A percentile compares a stretch with the other conserved stretches of the same genome.
Evolutionary conservation across 1,139 yeast species (phyloP).

Genomic region (Geotrichum australiense): DNA sequence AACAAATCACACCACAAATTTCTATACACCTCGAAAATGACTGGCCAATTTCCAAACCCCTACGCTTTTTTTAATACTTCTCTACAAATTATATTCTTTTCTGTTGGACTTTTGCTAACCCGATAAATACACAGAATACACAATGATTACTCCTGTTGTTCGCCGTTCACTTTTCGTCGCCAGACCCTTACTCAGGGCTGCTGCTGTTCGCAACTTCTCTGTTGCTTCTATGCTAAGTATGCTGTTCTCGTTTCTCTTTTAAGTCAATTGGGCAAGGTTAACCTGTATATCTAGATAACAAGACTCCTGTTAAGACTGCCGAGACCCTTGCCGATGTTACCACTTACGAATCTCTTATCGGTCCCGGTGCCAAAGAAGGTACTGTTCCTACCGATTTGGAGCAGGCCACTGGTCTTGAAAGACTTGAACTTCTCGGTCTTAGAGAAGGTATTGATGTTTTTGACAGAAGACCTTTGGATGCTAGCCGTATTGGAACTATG

Average conservation of each 20-base stretch:
- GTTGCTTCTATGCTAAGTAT: slow-evolving; percentile 16
- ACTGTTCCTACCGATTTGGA: slow-evolving; percentile 88
- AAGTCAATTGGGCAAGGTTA: not conserved
- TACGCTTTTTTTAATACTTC: not conserved
- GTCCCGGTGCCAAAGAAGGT: slow-evolving; percentile 81
- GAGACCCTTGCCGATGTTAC: slow-evolving; percentile 65
- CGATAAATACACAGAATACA: slow-evolving; percentile 2
- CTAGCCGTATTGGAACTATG: slow-evolving; percentile 85
- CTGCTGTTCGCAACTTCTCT: slow-evolving; percentile 21
- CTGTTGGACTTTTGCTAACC: not conserved
- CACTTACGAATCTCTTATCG: slow-evolving; percentile 74
- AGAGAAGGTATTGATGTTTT: slow-evolving; percentile 93
- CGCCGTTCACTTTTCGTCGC: slow-evolving; percentile 21
- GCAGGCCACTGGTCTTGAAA: slow-evolving; percentile 97
- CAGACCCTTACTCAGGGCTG: slow-evolving; percentile 18
- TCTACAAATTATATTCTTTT: not conserved
- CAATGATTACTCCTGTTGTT: slow-evolving; percentile 21
- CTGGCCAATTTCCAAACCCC: not conserved
- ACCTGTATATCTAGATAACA: slow-evolving; percentile 18
- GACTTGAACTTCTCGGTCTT: slow-evolving; percentile 91
- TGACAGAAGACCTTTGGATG: slow-evolving; percentile 82
- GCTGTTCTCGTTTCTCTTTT: not conserved
- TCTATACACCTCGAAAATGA: not conserved
- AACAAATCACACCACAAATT: not conserved
- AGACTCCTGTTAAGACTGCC: slow-evolving; percentile 49